These are phyloP conservation scores for Flueggea neowawraea DNA, from an alignment of 441 rosid genomes.

Conservation along the genomic window DNA sequence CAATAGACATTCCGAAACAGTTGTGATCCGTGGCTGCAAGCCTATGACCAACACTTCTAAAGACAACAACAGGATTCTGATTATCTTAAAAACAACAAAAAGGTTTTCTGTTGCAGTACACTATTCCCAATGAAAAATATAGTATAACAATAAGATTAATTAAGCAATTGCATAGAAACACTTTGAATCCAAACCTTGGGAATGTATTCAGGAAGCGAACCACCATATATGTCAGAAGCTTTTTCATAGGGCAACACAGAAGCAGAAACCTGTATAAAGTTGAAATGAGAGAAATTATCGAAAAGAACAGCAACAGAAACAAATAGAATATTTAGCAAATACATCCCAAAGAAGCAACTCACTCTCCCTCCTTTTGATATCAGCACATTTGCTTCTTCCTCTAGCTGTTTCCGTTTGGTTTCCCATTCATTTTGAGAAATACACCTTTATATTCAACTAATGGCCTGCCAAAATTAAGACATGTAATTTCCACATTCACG, in stretches of 20 bases:
- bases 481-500: too few relatives aligned
- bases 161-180: too few relatives aligned
- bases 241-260: slow-evolving; percentile 56
- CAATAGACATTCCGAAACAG: too few relatives aligned
- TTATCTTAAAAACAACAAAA: too few relatives aligned
- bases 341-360: slow-evolving; percentile 8
- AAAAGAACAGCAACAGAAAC: slow-evolving; percentile 6
- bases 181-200: slow-evolving; percentile 39
- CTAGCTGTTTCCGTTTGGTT: slow-evolving; percentile 56
- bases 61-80: too few relatives aligned
- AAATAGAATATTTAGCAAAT: background rate
- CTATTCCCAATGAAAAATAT: too few relatives aligned
- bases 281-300: background rate
- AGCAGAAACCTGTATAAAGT: slow-evolving; percentile 44
- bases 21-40: too few relatives aligned
- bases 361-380: slow-evolving; percentile 71
- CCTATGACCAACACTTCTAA: too few relatives aligned
- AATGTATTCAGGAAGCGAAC: slow-evolving; percentile 80
- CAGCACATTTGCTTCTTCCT: slow-evolving; percentile 54
- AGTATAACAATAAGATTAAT: too few relatives aligned
- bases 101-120: too few relatives aligned
- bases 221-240: slow-evolving; percentile 68
- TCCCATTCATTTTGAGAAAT: slow-evolving; percentile 50
- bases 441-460: slow-evolving; percentile 77
- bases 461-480: slow-evolving; percentile 36